These are phyloP conservation scores for Diplodia corticola DNA, from an alignment of 2,329 filamentous ascomycete genomes.

Conservation along the genomic window DNA sequence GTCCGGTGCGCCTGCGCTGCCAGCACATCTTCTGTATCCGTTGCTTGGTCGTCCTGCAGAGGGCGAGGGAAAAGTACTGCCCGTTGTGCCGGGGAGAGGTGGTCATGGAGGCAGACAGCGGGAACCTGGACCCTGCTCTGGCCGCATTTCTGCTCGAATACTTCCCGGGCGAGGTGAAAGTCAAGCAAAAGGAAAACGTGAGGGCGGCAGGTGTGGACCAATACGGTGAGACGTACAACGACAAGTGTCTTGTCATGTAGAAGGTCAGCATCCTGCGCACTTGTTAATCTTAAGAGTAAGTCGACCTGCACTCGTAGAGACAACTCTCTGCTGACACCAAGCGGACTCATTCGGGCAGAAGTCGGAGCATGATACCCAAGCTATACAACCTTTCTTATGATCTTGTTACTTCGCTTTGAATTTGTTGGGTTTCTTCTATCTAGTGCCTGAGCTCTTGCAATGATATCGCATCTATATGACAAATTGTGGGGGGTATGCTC, in stretches of 20 bases:
- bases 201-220: conserved; percentile 71
- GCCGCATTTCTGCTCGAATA: conserved; percentile 71
- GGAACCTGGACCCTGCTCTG: conserved; percentile 63
- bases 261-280: not conserved
- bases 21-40: conserved; percentile 80
- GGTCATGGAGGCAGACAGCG: conserved; percentile 67
- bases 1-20: conserved; percentile 75
- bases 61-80: conserved; percentile 66
- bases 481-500: not conserved
- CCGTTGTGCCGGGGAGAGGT: conserved; percentile 74
- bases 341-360: not conserved
- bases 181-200: conserved; percentile 66
- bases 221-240: conserved; percentile 66
- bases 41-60: conserved; percentile 78
- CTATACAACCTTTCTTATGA: not conserved
- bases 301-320: not conserved
- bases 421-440: not conserved
- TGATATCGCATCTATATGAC: not conserved
- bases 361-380: not conserved
- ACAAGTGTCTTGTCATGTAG: conserved; percentile 63
- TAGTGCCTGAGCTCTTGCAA: not conserved
- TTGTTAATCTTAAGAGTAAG: not conserved
- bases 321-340: not conserved
- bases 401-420: not conserved
- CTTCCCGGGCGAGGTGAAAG: conserved; percentile 72